A percentile compares a stretch with the other conserved stretches of the same genome.
phyloP scores from a whole-genome alignment of 2,329 filamentous ascomycete genomes.

The Diaporthe caulivora region DNA sequence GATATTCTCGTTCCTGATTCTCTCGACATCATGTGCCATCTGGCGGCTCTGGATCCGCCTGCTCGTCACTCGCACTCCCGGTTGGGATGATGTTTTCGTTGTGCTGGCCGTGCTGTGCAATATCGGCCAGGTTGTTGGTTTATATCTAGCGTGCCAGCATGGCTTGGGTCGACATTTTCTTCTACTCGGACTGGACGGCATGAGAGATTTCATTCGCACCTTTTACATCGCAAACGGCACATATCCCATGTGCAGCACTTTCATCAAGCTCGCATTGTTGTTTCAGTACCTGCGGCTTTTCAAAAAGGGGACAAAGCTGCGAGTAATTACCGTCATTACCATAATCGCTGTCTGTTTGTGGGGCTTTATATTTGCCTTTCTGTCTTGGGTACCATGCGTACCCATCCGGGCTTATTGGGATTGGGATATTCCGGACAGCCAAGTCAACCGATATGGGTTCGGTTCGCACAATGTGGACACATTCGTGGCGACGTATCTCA shows the following conservation, averaged over 20 bases:
- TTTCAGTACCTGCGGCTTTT: slow-evolving; percentile 43
- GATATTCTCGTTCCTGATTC: slow-evolving; percentile 38
- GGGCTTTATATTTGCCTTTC: slow-evolving; percentile 47
- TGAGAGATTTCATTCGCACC: slow-evolving; percentile 34
- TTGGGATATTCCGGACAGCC: slow-evolving; percentile 33
- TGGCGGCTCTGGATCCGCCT: slow-evolving; percentile 41
- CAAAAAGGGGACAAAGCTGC: slow-evolving; percentile 35
- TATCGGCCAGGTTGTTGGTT: slow-evolving; percentile 5
- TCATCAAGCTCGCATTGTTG: slow-evolving; percentile 42
- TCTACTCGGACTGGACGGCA: background rate
- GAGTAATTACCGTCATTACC: slow-evolving; percentile 41
- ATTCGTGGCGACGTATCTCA: slow-evolving; percentile 47
- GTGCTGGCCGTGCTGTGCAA: slow-evolving; percentile 38
- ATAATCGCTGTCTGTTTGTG: slow-evolving; percentile 47
- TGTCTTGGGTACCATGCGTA: slow-evolving; percentile 50
- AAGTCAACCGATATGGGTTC: slow-evolving; percentile 46
- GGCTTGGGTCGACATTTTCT: slow-evolving; percentile 37
- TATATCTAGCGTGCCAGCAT: background rate
- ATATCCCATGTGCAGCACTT: slow-evolving; percentile 41
- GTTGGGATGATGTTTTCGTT: slow-evolving; percentile 42
- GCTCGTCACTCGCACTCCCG: slow-evolving; percentile 35
- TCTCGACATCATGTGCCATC: slow-evolving; percentile 39
- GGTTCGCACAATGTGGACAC: slow-evolving; percentile 45
- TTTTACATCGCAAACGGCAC: slow-evolving; percentile 42
- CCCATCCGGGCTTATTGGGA: slow-evolving; percentile 50